A percentile compares a stretch with the other conserved stretches of the same genome.
phyloP scores from a whole-genome alignment of 345 rosid genomes.

The Carallia brachiata region DNA sequence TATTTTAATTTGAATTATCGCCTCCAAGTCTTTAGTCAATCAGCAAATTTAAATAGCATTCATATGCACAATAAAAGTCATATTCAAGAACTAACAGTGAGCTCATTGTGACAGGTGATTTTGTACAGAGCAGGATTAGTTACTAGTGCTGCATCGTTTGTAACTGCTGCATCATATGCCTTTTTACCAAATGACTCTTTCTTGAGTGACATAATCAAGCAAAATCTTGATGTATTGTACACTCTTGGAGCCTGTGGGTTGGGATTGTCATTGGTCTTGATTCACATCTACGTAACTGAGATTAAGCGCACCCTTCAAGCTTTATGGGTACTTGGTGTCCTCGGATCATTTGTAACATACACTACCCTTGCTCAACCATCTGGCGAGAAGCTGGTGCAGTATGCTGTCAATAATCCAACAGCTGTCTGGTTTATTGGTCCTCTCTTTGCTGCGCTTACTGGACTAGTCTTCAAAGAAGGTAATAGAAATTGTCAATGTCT shows the following conservation, averaged over 20 bases:
- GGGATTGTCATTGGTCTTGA: constrained; percentile 68
- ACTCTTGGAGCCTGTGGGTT: constrained; percentile 71
- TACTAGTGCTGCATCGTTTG: constrained; percentile 75
- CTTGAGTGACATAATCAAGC: constrained; percentile 45
- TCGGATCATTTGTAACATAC: constrained; percentile 67
- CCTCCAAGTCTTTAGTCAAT: not conserved
- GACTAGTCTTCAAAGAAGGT: constrained; percentile 98
- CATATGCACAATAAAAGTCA: not conserved
- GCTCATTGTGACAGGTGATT: constrained; percentile 55
- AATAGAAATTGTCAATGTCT: not conserved
- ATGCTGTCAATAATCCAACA: constrained; percentile 54
- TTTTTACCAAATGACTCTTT: constrained; percentile 55
- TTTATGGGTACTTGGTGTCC: constrained; percentile 75
- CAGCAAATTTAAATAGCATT: not conserved
- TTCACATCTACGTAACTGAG: constrained; percentile 89
- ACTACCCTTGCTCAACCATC: constrained; percentile 67
- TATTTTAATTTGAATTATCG: not conserved
- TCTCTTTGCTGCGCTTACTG: constrained; percentile 81
- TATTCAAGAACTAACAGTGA: not conserved
- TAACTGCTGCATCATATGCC: constrained; percentile 72
- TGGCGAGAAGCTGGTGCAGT: constrained; percentile 62
- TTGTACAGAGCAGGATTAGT: constrained; percentile 80
- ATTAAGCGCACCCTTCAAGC: constrained; percentile 94
- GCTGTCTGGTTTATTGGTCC: constrained; percentile 95
- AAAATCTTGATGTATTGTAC: constrained; percentile 67